Base-by-base conservation (phyloP, 2,329 filamentous ascomycete species). In the Pezicula carpinea region DNA sequence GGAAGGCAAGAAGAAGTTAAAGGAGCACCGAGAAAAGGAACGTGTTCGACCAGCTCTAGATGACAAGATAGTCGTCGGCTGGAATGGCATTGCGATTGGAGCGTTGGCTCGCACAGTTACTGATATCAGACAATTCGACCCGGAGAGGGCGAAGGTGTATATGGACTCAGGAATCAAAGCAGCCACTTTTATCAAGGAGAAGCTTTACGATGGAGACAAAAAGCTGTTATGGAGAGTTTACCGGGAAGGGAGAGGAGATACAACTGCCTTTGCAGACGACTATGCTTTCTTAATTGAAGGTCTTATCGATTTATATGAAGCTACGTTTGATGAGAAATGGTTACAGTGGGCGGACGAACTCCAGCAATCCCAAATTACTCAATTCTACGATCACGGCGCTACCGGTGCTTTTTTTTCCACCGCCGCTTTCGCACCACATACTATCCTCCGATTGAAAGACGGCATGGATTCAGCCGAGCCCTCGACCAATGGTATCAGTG, bases 381-480 rank as follows among this genome's bases (percentile, higher is more conserved):
- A 87, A 14, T 97, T 97, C 71, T 88, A 88, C 68, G 90, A 96
- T 56, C 67, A 63, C 39, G 22, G 49, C 40, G 18, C 65, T 56
- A 49, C 64, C 45, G 55, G 65, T 56, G 88, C 79, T 26, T 93
- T 92, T 74, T 93, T 87, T 69, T 83, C 82, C 4, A 90, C 86
- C 1, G 69, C 76, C 4, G 69, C 72, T 11, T 67, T 75, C 35
- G 81, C 84, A 8, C 71, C 82, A 0, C 81, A 90, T 59, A 77
- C 85, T 22, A 84, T 96, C 49, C 79, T 97, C 50, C 85, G 92
- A 19, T 78, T 96, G 42, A 99, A 99, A 68, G 89, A 95, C 53
- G 93, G 90, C 54, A 96, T 96, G 78, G 93, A 99, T 66, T 89
- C 89, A 5, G 85, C 89, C 1, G 85, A 93, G 50, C 93, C 93